Percentiles rank a stretch among this genome's conserved stretches.
These are phyloP conservation scores for Triticum monococcum DNA, from an alignment of 176 grass and related monocot genomes.

Conservation along the genomic window DNA sequence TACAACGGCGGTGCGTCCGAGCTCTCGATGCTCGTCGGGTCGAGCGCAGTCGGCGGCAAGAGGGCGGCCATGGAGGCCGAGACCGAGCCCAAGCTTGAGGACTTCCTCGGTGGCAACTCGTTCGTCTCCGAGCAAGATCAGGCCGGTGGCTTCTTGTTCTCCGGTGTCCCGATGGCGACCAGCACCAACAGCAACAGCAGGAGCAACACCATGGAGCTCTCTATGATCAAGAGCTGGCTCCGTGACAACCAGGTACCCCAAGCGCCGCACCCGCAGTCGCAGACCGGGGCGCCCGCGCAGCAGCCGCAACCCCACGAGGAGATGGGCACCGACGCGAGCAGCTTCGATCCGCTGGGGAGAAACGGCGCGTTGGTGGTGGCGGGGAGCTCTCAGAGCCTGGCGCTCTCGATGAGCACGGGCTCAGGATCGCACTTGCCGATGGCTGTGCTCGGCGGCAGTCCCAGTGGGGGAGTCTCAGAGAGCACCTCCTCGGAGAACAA, in stretches of 20 bases:
- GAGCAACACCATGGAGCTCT: constrained; percentile 77
- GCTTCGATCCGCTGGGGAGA: constrained; percentile 44
- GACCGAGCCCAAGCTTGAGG: constrained; percentile 84
- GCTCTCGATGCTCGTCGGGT: constrained; percentile 93
- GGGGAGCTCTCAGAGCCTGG: constrained; percentile 48
- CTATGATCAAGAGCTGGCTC: constrained; percentile 95
- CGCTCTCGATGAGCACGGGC: constrained; percentile 92
- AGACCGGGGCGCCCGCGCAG: background rate
- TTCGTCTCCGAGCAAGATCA: constrained; percentile 81
- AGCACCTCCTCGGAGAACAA: constrained; percentile 73
- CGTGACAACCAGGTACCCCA: constrained; percentile 54
- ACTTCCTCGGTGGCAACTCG: constrained; percentile 88
- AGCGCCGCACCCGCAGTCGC: background rate
- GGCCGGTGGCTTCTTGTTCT: constrained; percentile 56
- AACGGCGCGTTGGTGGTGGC: constrained; percentile 34
- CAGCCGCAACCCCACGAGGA: constrained; percentile 27
- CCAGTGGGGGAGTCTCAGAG: constrained; percentile 40
- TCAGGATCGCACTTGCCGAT: constrained; percentile 61
- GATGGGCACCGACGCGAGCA: constrained; percentile 57
- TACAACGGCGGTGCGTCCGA: constrained; percentile 71
- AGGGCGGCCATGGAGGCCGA: constrained; percentile 32
- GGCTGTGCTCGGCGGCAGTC: background rate
- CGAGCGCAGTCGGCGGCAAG: constrained; percentile 48
- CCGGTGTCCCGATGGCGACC: constrained; percentile 40
- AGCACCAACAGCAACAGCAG: constrained; percentile 37